Percentiles rank a stretch among this genome's conserved stretches.
phyloP scores from a whole-genome alignment of 1,139 yeast genomes.

The Hanseniaspora uvarum region DNA sequence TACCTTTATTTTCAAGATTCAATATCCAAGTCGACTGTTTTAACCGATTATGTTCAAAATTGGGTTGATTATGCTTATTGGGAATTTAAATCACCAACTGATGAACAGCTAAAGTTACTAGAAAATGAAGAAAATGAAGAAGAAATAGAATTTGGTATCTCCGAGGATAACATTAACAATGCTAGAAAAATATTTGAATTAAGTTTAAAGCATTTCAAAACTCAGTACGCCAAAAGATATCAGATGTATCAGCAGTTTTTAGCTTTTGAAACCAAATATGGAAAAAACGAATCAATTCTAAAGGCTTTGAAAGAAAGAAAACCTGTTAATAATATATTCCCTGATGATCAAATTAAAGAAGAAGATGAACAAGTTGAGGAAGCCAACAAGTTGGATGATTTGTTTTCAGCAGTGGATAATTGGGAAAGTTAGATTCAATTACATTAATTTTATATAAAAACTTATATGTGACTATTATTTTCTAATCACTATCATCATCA shows the following conservation, averaged over 20 bases:
- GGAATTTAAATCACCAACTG: conserved; percentile 58
- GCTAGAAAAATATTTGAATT: conserved; percentile 49
- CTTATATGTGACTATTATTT: not conserved
- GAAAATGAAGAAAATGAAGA: conserved; percentile 36
- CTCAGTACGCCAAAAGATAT: conserved; percentile 40
- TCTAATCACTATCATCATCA: not conserved
- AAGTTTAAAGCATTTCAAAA: conserved; percentile 43
- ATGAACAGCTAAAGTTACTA: conserved; percentile 39
- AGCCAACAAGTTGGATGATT: conserved; percentile 34
- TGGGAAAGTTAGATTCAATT: conserved; percentile 36
- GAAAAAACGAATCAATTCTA: conserved; percentile 35
- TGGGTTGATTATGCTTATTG: conserved; percentile 68
- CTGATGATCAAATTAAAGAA: conserved; percentile 42
- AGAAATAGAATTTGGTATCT: conserved; percentile 42
- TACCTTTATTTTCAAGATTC: not conserved
- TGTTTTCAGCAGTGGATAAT: conserved; percentile 53
- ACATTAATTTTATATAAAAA: not conserved
- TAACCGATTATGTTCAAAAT: conserved; percentile 32
- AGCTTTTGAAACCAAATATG: conserved; percentile 57
- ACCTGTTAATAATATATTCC: conserved; percentile 39
- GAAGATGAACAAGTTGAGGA: conserved; percentile 38
- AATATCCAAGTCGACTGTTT: not conserved
- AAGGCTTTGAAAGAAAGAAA: conserved; percentile 38
- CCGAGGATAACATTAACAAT: conserved; percentile 42
- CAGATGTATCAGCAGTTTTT: conserved; percentile 53